These are phyloP conservation scores for Eucalyptus viminalis DNA, from an alignment of 345 rosid genomes.

Conservation along the genomic window DNA sequence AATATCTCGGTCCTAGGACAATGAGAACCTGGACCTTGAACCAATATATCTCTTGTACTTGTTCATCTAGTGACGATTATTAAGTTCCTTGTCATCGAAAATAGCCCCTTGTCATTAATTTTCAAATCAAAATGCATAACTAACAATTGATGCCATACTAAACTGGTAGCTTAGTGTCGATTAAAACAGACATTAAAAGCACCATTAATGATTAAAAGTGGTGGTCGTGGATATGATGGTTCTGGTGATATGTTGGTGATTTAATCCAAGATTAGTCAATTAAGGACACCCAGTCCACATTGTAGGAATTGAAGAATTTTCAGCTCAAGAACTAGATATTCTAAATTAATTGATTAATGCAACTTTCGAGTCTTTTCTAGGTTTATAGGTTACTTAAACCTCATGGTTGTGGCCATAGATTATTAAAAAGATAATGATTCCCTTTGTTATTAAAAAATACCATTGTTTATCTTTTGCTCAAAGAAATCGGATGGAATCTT, in stretches of 20 bases:
- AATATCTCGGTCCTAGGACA: neutral
- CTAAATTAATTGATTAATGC: neutral
- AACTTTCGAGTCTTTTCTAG: neutral
- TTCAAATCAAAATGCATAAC: neutral
- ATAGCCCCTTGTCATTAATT: rapidly evolving
- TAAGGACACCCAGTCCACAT: neutral
- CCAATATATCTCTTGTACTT: neutral
- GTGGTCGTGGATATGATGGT: neutral
- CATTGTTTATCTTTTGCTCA: neutral
- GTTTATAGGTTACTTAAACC: neutral
- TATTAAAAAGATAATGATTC: neutral
- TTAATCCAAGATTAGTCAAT: neutral
- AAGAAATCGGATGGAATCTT: neutral
- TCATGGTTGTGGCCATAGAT: neutral
- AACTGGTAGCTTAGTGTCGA: neutral
- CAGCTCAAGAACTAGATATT: neutral
- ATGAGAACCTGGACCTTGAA: neutral
- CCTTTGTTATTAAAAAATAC: neutral
- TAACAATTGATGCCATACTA: rapidly evolving
- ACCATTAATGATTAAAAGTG: neutral
- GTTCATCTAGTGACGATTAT: neutral
- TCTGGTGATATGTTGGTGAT: neutral
- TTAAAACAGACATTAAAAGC: neutral
- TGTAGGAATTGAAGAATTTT: neutral
- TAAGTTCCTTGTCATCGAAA: neutral